These are phyloP conservation scores for Cutaneotrichosporon cavernicola DNA, from an alignment of 1,284 basidiomycete genomes.

Conservation along the genomic window DNA sequence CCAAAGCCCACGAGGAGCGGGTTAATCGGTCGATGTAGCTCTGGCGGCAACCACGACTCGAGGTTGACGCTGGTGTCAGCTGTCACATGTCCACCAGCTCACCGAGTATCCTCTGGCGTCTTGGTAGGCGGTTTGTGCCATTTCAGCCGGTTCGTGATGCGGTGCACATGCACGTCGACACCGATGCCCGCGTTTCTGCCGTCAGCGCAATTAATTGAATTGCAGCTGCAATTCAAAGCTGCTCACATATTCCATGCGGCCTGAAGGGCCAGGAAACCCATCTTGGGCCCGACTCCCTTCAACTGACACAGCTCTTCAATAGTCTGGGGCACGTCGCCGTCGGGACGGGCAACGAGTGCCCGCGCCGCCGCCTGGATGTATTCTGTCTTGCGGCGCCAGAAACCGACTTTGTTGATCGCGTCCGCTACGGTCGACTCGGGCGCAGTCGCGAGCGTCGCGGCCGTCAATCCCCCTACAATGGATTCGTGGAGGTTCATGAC, in stretches of 20 bases:
- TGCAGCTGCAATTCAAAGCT: not conserved
- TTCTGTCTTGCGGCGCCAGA: conserved; percentile 82
- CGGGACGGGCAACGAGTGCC: conserved; percentile 62
- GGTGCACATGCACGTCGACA: conserved; percentile 92
- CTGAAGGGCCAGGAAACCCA: conserved; percentile 83
- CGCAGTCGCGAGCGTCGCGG: conserved; percentile 69
- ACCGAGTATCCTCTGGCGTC: conserved; percentile 84
- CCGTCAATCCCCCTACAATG: conserved; percentile 72
- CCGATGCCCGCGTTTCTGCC: conserved; percentile 87
- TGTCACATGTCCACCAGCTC: not conserved
- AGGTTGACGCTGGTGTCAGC: conserved; percentile 68
- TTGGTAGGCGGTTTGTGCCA: conserved; percentile 86
- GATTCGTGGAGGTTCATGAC: conserved; percentile 70
- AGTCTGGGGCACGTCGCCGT: conserved; percentile 76
- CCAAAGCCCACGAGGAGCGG: conserved; percentile 88
- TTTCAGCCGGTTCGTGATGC: conserved; percentile 85
- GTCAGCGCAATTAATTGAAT: not conserved
- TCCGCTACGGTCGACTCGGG: conserved; percentile 64
- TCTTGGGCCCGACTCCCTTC: conserved; percentile 87
- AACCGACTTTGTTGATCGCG: conserved; percentile 85
- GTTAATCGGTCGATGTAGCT: conserved; percentile 78
- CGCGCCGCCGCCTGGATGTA: conserved; percentile 69
- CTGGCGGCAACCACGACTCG: conserved; percentile 83
- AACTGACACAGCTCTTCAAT: conserved; percentile 79
- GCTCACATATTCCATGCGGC: conserved; percentile 77